Conservation (phyloP, 192 early-diverging fungal genomes). For the Ambispora gerdemannii region DNA sequence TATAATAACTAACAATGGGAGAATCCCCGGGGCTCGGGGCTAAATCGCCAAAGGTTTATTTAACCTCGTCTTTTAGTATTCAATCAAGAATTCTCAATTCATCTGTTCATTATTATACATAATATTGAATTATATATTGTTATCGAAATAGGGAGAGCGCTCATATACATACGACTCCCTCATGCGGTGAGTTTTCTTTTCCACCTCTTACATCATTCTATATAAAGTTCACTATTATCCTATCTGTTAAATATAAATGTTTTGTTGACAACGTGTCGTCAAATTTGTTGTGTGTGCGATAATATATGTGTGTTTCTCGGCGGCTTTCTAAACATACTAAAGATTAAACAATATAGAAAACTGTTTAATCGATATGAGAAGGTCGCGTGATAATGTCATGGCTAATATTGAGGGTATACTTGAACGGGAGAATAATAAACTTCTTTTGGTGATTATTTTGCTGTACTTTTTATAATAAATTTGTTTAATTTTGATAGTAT, state of each 20-base stretch:
- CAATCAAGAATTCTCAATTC: no score
- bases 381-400: slow-evolving; percentile 44
- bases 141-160: slow-evolving; percentile 36
- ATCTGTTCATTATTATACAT: not conserved
- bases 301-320: no score
- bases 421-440: slow-evolving; percentile 34
- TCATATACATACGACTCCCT: slow-evolving; percentile 55
- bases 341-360: slow-evolving; percentile 44
- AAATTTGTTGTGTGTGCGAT: no score
- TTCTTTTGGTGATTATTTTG: slow-evolving; percentile 11
- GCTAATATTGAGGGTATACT: slow-evolving; percentile 40
- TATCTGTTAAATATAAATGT: no score
- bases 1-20: no score
- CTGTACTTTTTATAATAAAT: not conserved
- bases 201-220: not conserved
- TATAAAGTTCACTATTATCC: no score
- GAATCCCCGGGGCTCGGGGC: slow-evolving; percentile 2
- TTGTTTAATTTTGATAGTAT: not conserved
- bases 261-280: no score
- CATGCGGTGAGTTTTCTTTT: slow-evolving; percentile 35
- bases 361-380: slow-evolving; percentile 43
- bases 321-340: not conserved
- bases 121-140: not conserved
- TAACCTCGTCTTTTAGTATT: no score
- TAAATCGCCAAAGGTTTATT: not conserved